These are phyloP conservation scores for Teunomyces aglyptinius DNA, from an alignment of 805 yeast genomes.

Conservation along the genomic window DNA sequence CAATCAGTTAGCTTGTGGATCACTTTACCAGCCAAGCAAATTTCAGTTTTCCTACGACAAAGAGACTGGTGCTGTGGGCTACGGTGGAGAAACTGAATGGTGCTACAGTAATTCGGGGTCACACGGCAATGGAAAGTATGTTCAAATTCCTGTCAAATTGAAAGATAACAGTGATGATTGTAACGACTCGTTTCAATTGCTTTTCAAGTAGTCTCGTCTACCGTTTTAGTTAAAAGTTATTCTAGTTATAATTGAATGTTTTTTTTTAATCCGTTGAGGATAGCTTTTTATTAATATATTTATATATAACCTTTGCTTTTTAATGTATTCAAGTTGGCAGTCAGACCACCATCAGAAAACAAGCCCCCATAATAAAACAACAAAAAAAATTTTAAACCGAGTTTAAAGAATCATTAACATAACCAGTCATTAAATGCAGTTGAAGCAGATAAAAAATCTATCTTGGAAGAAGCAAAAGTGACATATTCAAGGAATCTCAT, in stretches of 20 bases:
- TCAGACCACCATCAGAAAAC: constrained; percentile 4
- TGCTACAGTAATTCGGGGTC: constrained; percentile 30
- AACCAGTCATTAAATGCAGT: constrained; percentile 42
- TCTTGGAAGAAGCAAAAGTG: constrained; percentile 7
- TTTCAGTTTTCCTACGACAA: constrained; percentile 60
- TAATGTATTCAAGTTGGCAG: neutral
- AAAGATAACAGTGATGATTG: constrained; percentile 15
- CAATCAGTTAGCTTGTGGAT: constrained; percentile 14
- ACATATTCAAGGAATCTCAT: constrained; percentile 1
- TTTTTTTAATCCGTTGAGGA: constrained; percentile 42
- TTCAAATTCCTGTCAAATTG: constrained; percentile 22
- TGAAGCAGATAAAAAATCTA: constrained; percentile 36
- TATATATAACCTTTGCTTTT: constrained; percentile 13
- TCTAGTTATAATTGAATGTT: too few relatives aligned
- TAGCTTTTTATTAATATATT: constrained; percentile 23
- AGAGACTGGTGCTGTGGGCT: constrained; percentile 46
- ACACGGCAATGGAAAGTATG: constrained; percentile 22
- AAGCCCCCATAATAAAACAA: constrained; percentile 16
- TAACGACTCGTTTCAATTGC: constrained; percentile 11
- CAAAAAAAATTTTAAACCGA: constrained; percentile 15
- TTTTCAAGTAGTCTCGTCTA: constrained; percentile 7
- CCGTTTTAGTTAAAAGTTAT: too few relatives aligned
- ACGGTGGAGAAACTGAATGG: constrained; percentile 65
- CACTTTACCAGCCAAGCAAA: constrained; percentile 17
- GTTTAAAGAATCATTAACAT: constrained; percentile 11